phyloP scores from a whole-genome alignment of 257 asterid species.

The Ehretia macrophylla region DNA sequence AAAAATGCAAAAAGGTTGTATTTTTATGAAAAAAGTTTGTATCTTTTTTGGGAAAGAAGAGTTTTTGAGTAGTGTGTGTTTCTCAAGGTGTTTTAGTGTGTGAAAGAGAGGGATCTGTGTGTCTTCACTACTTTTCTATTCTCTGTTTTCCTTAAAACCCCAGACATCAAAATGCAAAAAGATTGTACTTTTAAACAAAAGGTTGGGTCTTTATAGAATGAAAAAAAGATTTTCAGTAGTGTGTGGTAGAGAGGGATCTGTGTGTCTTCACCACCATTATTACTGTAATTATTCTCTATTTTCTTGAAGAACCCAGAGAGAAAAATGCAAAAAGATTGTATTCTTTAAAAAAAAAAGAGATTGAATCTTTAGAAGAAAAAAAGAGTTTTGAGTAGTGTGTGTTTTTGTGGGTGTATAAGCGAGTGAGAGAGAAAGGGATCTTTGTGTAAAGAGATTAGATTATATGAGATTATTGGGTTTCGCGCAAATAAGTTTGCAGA shows the following conservation, averaged over 20 bases:
- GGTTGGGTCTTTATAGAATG: no score
- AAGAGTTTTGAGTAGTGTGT: conserved; percentile 3
- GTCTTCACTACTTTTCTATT: no score
- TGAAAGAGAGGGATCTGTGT: conserved; percentile 22
- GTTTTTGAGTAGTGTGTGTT: background rate
- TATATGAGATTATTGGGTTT: background rate
- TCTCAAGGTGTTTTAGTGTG: background rate
- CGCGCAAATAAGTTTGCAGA: background rate
- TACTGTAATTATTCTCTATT: background rate
- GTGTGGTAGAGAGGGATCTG: conserved; percentile 17
- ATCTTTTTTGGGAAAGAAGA: background rate
- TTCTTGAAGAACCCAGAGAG: conserved; percentile 5
- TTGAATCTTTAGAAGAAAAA: background rate
- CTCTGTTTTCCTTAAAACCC: no score
- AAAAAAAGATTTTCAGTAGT: no score
- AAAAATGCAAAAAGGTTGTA: background rate
- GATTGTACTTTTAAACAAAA: no score
- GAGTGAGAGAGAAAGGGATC: background rate
- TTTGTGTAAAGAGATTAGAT: background rate
- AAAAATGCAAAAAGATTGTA: background rate
- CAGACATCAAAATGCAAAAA: no score
- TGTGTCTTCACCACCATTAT: conserved; percentile 43
- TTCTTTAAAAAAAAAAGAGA: background rate
- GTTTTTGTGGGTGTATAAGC: background rate
- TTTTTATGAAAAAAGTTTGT: no score